Conservation (phyloP, 108 stramenopile genomes). For the Cyclotella cryptica region DNA sequence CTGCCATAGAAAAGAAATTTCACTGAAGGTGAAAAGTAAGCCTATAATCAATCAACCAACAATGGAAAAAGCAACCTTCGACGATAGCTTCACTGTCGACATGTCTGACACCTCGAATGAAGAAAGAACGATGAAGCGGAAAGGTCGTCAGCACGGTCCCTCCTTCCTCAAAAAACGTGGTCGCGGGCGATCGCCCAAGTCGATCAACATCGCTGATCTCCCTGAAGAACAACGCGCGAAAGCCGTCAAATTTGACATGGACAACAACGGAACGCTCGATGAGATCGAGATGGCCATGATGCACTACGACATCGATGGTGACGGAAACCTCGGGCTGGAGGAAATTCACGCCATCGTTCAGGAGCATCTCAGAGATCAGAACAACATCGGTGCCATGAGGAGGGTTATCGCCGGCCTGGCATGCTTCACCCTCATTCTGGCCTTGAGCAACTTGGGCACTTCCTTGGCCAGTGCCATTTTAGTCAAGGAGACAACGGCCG, state of each 20-base stretch:
- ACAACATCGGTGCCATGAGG: not conserved
- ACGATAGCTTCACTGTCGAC: not conserved
- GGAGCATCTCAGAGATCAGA: constrained; percentile 7
- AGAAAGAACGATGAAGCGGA: not conserved
- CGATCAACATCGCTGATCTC: not conserved
- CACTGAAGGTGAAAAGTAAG: too few relatives aligned
- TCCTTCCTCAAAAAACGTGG: not conserved
- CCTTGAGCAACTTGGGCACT: constrained; percentile 20
- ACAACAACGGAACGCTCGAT: constrained; percentile 19
- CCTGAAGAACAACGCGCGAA: not conserved
- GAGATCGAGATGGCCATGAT: constrained; percentile 23
- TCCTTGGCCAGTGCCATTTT: constrained; percentile 16
- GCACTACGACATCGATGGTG: not conserved
- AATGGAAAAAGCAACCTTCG: not conserved
- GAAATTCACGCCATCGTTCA: constrained; percentile 17
- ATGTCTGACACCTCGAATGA: constrained; percentile 2
- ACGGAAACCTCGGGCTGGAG: constrained; percentile 16
- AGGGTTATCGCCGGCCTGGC: not conserved
- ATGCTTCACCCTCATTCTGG: constrained; percentile 7
- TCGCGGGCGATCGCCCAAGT: not conserved
- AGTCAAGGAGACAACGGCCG: constrained; percentile 10
- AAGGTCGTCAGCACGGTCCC: not conserved
- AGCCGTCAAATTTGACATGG: constrained; percentile 19
- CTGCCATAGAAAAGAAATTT: too few relatives aligned
- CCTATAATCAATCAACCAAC: not conserved